These are phyloP conservation scores for Solanum corneliomulleri DNA, from an alignment of 257 asterid species.

Conservation along the genomic window DNA sequence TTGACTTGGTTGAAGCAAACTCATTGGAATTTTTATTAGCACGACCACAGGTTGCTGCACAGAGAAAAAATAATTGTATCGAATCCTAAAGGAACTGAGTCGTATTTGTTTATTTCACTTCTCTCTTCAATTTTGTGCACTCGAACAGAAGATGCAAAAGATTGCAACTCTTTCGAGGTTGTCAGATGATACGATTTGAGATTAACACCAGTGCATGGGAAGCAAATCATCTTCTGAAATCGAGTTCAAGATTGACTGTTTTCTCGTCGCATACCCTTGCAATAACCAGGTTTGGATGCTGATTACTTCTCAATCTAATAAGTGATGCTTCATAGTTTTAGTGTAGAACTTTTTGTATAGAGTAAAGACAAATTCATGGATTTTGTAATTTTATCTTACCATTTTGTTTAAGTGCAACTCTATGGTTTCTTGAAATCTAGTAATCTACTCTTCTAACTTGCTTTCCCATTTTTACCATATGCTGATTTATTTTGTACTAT, in stretches of 20 bases:
- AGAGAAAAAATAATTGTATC: background rate
- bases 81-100: background rate
- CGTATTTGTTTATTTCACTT: background rate
- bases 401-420: background rate
- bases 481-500: background rate
- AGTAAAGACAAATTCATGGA: background rate
- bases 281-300: constrained; percentile 1
- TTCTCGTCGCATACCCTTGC: background rate
- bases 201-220: background rate
- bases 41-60: background rate
- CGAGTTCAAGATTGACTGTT: background rate
- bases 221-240: background rate
- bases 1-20: constrained; percentile 4
- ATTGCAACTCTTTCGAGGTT: background rate
- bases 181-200: background rate
- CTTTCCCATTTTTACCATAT: background rate
- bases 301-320: background rate
- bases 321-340: background rate
- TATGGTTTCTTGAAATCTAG: background rate
- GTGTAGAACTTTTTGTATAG: background rate
- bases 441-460: background rate
- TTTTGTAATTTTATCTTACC: background rate
- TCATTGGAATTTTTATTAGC: constrained; percentile 4
- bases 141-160: background rate
- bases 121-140: constrained; percentile 3